Conservation (phyloP, 78 protist species). For the Dictyostelium firmibasis region DNA sequence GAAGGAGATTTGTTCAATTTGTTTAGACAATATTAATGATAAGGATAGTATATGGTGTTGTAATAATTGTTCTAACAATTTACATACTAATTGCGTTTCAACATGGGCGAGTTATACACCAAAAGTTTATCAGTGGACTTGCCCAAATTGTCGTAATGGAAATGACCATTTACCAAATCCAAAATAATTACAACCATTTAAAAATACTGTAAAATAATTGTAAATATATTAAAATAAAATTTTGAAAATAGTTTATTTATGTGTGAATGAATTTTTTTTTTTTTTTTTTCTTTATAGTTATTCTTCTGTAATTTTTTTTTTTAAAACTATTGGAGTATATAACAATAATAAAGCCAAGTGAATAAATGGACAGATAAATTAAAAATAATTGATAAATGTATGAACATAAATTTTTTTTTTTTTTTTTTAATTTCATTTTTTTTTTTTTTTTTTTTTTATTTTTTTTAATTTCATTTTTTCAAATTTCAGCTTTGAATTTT, state of each 20-base stretch:
- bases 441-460: background rate
- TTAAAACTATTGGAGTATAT: too few relatives aligned
- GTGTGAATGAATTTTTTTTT: too few relatives aligned
- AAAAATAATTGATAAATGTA: too few relatives aligned
- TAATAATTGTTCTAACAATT: background rate
- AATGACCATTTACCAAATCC: background rate
- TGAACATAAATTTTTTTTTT: too few relatives aligned
- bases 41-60: background rate
- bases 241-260: too few relatives aligned
- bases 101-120: background rate
- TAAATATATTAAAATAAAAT: too few relatives aligned
- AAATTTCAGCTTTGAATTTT: background rate
- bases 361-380: too few relatives aligned
- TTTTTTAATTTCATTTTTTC: background rate
- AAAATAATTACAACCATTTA: background rate
- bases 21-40: background rate
- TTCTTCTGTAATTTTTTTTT: too few relatives aligned
- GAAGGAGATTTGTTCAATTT: background rate
- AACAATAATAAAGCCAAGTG: too few relatives aligned
- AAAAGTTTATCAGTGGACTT: background rate
- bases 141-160: background rate
- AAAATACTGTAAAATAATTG: too few relatives aligned
- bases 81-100: background rate
- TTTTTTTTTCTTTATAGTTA: too few relatives aligned
- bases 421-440: too few relatives aligned